phyloP scores from a whole-genome alignment of 805 yeast genomes.

The Hemisphaericaspora nanyangensis region DNA sequence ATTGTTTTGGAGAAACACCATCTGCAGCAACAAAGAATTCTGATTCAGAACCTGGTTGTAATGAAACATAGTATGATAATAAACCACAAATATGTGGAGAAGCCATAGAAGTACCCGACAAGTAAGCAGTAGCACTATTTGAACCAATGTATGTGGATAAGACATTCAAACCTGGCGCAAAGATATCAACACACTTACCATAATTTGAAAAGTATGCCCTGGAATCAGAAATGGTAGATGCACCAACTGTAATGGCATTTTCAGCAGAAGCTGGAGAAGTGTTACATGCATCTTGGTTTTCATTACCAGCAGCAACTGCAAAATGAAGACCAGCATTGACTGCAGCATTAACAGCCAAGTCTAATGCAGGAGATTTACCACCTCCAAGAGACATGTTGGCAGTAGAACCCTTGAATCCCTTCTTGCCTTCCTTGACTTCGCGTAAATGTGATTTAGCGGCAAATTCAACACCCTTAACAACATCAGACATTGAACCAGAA shows the following conservation, averaged over 20 bases:
- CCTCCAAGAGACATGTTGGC: slow-evolving; percentile 96
- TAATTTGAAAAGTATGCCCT: slow-evolving; percentile 95
- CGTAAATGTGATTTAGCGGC: slow-evolving; percentile 71
- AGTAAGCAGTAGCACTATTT: slow-evolving; percentile 44
- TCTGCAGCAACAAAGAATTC: slow-evolving; percentile 54
- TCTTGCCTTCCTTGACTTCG: slow-evolving; percentile 47
- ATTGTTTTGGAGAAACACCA: slow-evolving; percentile 63
- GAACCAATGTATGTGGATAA: slow-evolving; percentile 82
- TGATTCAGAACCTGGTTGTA: slow-evolving; percentile 73
- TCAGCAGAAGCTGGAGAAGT: slow-evolving; percentile 88
- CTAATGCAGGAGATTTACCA: slow-evolving; percentile 83
- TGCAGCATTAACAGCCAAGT: slow-evolving; percentile 85
- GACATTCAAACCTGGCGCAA: slow-evolving; percentile 93
- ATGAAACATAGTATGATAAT: slow-evolving; percentile 81
- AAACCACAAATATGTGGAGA: slow-evolving; percentile 95
- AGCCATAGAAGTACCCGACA: slow-evolving; percentile 98
- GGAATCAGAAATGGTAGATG: slow-evolving; percentile 80
- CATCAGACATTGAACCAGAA: slow-evolving; percentile 80
- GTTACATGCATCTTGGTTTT: slow-evolving; percentile 87
- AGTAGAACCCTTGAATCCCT: slow-evolving; percentile 78
- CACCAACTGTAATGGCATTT: slow-evolving; percentile 89
- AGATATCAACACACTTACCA: slow-evolving; percentile 94
- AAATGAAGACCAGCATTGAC: slow-evolving; percentile 84
- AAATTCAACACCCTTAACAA: slow-evolving; percentile 78
- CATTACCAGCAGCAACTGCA: slow-evolving; percentile 97